phyloP scores from a whole-genome alignment of 768 basidiomycete genomes.

The Lactarius pseudohatsudake region DNA sequence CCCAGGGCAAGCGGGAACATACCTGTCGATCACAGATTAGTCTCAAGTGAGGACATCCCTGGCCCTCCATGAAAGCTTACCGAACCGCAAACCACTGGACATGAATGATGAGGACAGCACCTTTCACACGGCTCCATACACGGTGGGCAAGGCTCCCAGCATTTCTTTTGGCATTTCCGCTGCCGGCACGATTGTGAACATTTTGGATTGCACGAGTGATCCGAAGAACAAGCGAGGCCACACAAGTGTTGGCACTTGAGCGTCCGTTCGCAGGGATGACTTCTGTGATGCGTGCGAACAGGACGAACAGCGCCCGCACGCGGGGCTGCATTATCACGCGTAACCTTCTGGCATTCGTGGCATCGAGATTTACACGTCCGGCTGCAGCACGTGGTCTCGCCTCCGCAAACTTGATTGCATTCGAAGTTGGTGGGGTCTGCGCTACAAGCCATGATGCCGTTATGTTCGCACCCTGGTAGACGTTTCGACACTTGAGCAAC shows the following conservation, averaged over 20 bases:
- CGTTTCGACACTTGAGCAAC: constrained; percentile 30
- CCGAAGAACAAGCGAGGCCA: constrained; percentile 32
- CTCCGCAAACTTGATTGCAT: constrained; percentile 33
- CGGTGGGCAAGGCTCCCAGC: constrained; percentile 37
- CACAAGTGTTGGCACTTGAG: constrained; percentile 39
- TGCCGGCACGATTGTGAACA: constrained; percentile 34
- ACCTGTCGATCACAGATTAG: constrained; percentile 30
- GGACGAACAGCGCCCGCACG: not conserved
- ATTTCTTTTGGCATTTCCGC: constrained; percentile 33
- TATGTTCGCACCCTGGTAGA: constrained; percentile 38
- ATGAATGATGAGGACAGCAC: constrained; percentile 37
- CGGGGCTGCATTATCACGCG: constrained; percentile 2
- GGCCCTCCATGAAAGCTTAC: constrained; percentile 31
- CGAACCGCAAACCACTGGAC: constrained; percentile 40
- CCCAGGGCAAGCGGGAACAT: constrained; percentile 42
- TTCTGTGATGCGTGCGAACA: constrained; percentile 29
- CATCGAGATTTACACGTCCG: constrained; percentile 36
- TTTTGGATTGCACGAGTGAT: constrained; percentile 34
- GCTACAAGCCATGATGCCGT: constrained; percentile 27
- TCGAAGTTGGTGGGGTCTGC: constrained; percentile 23
- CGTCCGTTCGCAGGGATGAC: constrained; percentile 36
- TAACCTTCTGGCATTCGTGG: constrained; percentile 33
- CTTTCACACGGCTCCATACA: constrained; percentile 41
- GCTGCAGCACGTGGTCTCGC: constrained; percentile 34
- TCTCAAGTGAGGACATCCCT: not conserved